Evolutionary conservation across 176 grass and related monocot species (phyloP).

Genomic region (Bonia amplexicaulis): DNA sequence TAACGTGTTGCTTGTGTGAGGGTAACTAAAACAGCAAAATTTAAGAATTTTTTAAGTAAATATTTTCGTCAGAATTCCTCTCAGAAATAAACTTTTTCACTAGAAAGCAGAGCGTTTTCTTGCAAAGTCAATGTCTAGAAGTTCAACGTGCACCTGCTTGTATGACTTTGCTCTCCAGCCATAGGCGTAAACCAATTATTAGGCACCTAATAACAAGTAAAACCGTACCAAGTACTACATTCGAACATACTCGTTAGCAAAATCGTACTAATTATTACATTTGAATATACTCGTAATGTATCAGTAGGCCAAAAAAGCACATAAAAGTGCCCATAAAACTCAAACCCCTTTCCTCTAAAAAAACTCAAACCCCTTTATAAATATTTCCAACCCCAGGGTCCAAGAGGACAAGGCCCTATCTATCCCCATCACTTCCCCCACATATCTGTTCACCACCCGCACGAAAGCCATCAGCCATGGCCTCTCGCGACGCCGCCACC

Average conservation of each 20-base stretch:
- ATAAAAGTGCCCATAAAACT: constrained; percentile 6
- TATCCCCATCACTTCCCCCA: constrained; percentile 14
- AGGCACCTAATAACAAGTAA: not conserved
- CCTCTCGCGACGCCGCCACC: constrained; percentile 35
- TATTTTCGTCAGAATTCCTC: not conserved
- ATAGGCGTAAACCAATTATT: not conserved
- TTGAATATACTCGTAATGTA: no score
- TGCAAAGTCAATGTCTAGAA: not conserved
- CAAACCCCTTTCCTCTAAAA: not conserved
- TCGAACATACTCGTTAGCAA: no score
- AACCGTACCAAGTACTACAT: not conserved
- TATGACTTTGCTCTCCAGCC: not conserved
- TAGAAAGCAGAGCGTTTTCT: no score
- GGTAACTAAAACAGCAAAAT: not conserved
- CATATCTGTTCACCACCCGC: constrained; percentile 3
- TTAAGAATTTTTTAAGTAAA: not conserved
- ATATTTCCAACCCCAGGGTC: constrained; percentile 9
- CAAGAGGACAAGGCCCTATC: constrained; percentile 29
- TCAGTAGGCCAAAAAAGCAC: not conserved
- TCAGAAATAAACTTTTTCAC: not conserved
- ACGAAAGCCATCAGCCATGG: constrained; percentile 12
- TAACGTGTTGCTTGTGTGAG: not conserved
- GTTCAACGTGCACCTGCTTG: not conserved
- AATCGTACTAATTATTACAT: no score
- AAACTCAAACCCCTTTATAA: constrained; percentile 23